Evolutionary conservation across 2,329 filamentous ascomycete genomes (phyloP).

Genomic region (Penicillium sp.): DNA sequence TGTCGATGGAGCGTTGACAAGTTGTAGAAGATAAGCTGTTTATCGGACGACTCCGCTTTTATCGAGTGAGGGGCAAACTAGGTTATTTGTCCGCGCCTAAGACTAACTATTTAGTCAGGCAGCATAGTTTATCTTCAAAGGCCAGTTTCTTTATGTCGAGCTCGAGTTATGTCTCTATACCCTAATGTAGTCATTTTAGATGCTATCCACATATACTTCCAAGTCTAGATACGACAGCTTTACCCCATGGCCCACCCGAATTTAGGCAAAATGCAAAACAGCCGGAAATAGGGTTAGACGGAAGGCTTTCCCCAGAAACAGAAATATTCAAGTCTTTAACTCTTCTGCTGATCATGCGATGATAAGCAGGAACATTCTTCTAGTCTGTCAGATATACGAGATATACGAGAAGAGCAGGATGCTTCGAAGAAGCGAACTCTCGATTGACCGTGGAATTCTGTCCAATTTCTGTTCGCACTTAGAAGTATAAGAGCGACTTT

Average conservation of each 20-base stretch:
- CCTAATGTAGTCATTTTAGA: neutral
- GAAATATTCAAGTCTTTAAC: neutral
- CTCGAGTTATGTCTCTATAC: neutral
- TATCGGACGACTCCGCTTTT: constrained; percentile 11
- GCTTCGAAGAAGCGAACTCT: neutral
- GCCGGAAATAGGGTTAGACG: neutral
- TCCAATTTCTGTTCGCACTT: neutral
- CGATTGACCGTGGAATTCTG: neutral
- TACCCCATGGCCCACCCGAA: neutral
- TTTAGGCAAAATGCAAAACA: constrained; percentile 5
- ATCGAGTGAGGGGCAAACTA: constrained; percentile 2
- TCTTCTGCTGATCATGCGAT: neutral
- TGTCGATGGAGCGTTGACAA: too few species aligned
- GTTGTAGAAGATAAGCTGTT: neutral
- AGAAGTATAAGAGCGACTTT: neutral
- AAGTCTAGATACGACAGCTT: neutral
- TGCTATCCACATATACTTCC: neutral
- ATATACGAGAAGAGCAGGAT: neutral
- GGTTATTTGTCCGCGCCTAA: neutral
- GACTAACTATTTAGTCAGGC: neutral
- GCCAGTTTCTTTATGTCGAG: neutral
- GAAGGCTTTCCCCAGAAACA: neutral
- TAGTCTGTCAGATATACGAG: neutral
- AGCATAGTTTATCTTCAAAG: too few species aligned
- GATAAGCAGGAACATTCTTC: neutral